These are phyloP conservation scores for Schizochytrium sp. DNA, from an alignment of 108 stramenopile species.

Conservation along the genomic window DNA sequence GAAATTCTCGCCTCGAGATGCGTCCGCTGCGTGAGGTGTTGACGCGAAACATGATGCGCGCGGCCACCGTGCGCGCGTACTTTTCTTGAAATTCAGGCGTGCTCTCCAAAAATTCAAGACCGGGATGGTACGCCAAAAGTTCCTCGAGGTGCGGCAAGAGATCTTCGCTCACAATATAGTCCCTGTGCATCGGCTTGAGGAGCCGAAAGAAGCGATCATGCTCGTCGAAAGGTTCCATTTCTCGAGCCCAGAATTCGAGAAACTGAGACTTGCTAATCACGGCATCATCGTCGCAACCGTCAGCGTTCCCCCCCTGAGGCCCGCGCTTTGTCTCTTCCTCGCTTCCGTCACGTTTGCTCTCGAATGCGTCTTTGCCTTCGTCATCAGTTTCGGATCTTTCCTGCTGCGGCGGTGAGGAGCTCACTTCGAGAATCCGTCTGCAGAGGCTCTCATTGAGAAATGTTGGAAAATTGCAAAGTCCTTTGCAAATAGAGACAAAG, in stretches of 20 bases:
- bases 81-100: conserved; percentile 58
- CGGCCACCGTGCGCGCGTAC: conserved; percentile 50
- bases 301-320: background rate
- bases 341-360: background rate
- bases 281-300: background rate
- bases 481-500: background rate
- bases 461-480: background rate
- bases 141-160: conserved; percentile 46
- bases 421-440: background rate
- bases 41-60: conserved; percentile 48
- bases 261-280: conserved; percentile 25
- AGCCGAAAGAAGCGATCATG: conserved; percentile 50
- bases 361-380: background rate
- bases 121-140: conserved; percentile 48
- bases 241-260: conserved; percentile 36
- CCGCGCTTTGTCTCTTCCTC: background rate
- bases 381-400: background rate
- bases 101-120: conserved; percentile 50
- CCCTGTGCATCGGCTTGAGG: conserved; percentile 29
- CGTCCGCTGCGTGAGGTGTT: conserved; percentile 37
- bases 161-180: conserved; percentile 42
- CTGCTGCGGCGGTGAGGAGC: no score
- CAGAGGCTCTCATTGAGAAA: conserved; percentile 8
- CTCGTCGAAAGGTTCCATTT: conserved; percentile 50
- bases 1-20: conserved; percentile 40